Conservation (phyloP, 495 filamentous ascomycete species). For the Aspergillus cavernicola region DNA sequence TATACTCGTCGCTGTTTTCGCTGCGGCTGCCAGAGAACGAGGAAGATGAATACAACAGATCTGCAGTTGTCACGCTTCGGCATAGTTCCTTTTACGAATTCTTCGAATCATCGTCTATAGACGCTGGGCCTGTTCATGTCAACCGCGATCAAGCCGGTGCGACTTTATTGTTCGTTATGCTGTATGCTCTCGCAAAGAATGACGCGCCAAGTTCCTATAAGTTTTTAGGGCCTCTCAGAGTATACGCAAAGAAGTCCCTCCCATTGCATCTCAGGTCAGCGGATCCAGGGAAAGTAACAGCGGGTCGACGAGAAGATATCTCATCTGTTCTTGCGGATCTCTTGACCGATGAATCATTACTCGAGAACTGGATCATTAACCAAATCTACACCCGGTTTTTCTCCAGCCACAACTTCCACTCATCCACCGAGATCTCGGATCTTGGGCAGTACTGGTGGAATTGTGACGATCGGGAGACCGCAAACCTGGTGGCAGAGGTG, state of each 20-base stretch:
- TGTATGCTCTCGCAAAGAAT: not conserved
- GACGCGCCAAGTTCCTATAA: not conserved
- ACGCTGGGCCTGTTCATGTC: not conserved
- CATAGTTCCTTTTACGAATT: constrained; percentile 1
- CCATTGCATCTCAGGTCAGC: not conserved
- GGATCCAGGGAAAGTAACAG: no score
- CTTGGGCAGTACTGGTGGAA: not conserved
- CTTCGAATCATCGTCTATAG: not conserved
- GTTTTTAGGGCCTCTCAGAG: not conserved
- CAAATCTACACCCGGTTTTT: no score
- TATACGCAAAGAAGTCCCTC: not conserved
- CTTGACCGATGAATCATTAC: no score
- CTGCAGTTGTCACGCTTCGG: not conserved
- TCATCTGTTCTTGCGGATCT: no score
- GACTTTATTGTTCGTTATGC: not conserved
- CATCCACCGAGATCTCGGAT: not conserved
- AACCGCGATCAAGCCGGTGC: not conserved
- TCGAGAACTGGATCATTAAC: not conserved
- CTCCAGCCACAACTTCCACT: not conserved
- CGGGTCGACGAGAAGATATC: no score
- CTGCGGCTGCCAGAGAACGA: not conserved
- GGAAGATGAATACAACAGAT: not conserved
- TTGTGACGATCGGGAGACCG: not conserved
- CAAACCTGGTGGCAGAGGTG: not conserved
- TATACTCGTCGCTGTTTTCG: not conserved